Evolutionary conservation across 306 rosid genomes (phyloP), one percentile per base, ranked within the genome.

Genomic region (Cucurbita argyrosperma): DNA sequence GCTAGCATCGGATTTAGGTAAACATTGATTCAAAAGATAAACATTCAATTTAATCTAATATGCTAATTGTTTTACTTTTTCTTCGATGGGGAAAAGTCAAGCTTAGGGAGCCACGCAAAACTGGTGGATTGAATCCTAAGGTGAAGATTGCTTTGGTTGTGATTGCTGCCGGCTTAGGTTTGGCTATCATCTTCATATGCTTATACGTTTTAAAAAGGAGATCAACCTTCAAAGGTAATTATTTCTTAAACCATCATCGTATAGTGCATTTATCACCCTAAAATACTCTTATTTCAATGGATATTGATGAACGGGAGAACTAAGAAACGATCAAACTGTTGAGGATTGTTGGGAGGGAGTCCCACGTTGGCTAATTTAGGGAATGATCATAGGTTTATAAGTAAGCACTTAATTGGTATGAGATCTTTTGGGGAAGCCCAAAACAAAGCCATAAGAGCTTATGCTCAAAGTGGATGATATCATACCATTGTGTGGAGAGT

Each of bases 1-100:
- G 53, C 60, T 71, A 26, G 87, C 85, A 39, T 84, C 92, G 12
- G 92, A 88, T 38, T 67, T 88, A 79, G 92, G 90, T 89, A 30
- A 30, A 30, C 35, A 30, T 30, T 30, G 35, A 30, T 30, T 30
- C 35, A 30, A 30, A 30, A 30, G 2, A 30, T 30, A 30, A 30
- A 30, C 35, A 30, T 30, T 30, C 4, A 30, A 30, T 30, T 30
- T 4, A 30, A 30, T 30, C 35, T 30, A 30, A 30, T 30, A 30
- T 30, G 7, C 49, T 8, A 59, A 47, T 61, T 61, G n/a, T 40
- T 43, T 8, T 45, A 43, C 58, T 60, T 60, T 30, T 74, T 7
- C 53, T 56, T 73, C 39, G 52, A 21, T 57, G 76, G 26, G 21
- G 37, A 68, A 23, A 73, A 73, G 65, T 73, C 64, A 73, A 56